Conservation (phyloP, 1,139 yeast genomes). For the Schwanniomyces etchellsii region DNA sequence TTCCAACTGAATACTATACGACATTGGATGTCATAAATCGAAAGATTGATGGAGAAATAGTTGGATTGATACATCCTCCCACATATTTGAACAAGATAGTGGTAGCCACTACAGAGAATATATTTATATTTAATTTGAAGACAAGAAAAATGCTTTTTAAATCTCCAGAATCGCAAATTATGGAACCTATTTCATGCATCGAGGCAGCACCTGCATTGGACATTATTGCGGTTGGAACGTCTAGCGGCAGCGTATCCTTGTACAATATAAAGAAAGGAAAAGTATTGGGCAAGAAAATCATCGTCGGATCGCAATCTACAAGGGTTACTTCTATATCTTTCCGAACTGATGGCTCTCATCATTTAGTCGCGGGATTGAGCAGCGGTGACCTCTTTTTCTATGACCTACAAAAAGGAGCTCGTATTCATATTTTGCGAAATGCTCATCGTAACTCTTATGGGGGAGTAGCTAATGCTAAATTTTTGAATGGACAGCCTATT, state of each 20-base stretch:
- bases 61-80: conserved; percentile 75
- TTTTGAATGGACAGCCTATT: conserved; percentile 89
- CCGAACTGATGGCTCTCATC: conserved; percentile 87
- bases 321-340: conserved; percentile 72
- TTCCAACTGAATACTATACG: conserved; percentile 63
- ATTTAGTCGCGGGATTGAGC: conserved; percentile 72
- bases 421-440: conserved; percentile 69
- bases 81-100: conserved; percentile 88
- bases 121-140: conserved; percentile 65
- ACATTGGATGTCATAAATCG: conserved; percentile 48
- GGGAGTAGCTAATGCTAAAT: conserved; percentile 72
- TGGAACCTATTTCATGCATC: conserved; percentile 52
- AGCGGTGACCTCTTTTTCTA: conserved; percentile 84
- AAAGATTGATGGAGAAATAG: conserved; percentile 60
- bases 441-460: conserved; percentile 74
- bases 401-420: conserved; percentile 64
- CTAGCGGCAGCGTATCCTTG: conserved; percentile 59
- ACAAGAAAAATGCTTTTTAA: conserved; percentile 70
- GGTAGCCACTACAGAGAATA: conserved; percentile 62
- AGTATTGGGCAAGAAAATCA: conserved; percentile 45
- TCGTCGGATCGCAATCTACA: conserved; percentile 49
- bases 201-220: conserved; percentile 88
- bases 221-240: conserved; percentile 71
- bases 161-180: conserved; percentile 44
- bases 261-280: conserved; percentile 68